Evolutionary conservation across 1,284 basidiomycete genomes (phyloP).

Genomic region (Phellinidium pouzarii): DNA sequence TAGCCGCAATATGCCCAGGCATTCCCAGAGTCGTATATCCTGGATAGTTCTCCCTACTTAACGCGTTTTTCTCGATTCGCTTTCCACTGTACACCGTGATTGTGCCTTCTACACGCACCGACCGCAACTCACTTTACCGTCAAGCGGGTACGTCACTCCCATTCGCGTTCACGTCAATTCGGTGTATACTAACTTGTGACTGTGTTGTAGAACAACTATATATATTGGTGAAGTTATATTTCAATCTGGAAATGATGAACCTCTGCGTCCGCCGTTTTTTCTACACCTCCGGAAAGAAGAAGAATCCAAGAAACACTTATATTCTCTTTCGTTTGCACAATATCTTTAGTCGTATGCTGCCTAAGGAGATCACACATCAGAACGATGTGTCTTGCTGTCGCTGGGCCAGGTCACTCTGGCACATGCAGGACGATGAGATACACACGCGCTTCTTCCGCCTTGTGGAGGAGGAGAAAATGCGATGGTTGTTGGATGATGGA

Average conservation of each 20-base stretch:
- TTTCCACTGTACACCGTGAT: not conserved
- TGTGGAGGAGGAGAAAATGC: slow-evolving; percentile 1
- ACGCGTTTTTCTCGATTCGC: not conserved
- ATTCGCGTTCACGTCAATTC: not conserved
- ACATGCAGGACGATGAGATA: not conserved
- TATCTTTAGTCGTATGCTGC: not conserved
- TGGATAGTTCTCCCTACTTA: not conserved
- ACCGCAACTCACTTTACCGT: not conserved
- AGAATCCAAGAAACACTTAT: slow-evolving; percentile 6
- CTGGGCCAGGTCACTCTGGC: slow-evolving; percentile 3
- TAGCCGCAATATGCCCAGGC: not conserved
- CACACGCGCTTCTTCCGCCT: slow-evolving; percentile 2
- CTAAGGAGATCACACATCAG: slow-evolving; percentile 3
- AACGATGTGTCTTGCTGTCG: slow-evolving; percentile 8
- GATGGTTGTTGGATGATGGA: not conserved
- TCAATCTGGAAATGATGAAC: not conserved
- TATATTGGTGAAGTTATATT: not conserved
- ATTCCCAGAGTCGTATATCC: not conserved
- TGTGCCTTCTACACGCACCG: slow-evolving; percentile 11
- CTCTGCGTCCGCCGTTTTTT: not conserved
- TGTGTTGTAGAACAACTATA: not conserved
- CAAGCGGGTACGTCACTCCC: not conserved
- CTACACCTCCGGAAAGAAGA: not conserved
- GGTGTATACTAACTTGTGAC: not conserved
- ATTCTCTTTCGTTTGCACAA: slow-evolving; percentile 9